Percentiles rank a stretch among this genome's conserved stretches.
Evolutionary conservation across 768 basidiomycete genomes (phyloP).

Genomic region (Terana coerulea): DNA sequence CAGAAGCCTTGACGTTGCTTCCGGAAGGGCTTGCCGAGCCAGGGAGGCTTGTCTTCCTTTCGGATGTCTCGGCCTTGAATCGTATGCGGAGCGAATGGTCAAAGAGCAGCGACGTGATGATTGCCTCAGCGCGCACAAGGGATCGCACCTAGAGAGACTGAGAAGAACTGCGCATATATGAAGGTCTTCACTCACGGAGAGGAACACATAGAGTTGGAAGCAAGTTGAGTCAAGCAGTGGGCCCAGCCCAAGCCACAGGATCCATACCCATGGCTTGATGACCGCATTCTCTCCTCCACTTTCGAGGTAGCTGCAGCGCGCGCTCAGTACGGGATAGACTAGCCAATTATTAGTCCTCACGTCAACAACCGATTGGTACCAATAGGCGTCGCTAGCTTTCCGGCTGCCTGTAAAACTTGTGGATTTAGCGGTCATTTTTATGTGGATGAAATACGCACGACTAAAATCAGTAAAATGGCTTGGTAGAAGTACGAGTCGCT

Average conservation of each 20-base stretch:
- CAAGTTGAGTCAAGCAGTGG: slow-evolving; percentile 39
- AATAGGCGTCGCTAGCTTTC: slow-evolving; percentile 1
- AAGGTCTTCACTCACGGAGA: slow-evolving; percentile 19
- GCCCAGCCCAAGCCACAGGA: slow-evolving; percentile 46
- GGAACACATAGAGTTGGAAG: slow-evolving; percentile 51
- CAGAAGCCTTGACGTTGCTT: slow-evolving; percentile 3
- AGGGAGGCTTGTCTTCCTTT: slow-evolving; percentile 27
- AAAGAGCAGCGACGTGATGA: slow-evolving; percentile 11
- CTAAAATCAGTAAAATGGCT: background rate
- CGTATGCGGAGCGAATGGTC: slow-evolving; percentile 14
- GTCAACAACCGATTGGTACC: slow-evolving; percentile 8
- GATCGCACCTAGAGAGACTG: slow-evolving; percentile 25
- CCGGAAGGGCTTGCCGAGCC: background rate
- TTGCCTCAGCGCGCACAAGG: slow-evolving; percentile 32
- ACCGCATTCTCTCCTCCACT: slow-evolving; percentile 41
- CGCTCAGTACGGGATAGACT: background rate
- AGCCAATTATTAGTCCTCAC: background rate
- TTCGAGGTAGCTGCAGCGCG: slow-evolving; percentile 51
- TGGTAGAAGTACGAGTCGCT: background rate
- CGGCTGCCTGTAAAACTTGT: background rate
- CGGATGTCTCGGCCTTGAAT: slow-evolving; percentile 32
- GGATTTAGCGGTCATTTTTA: too few species aligned
- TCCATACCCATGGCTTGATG: slow-evolving; percentile 70
- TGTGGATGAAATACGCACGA: background rate
- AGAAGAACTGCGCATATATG: background rate